Base-by-base conservation (phyloP, 495 filamentous ascomycete species). In the Penicillium cinerascens region DNA sequence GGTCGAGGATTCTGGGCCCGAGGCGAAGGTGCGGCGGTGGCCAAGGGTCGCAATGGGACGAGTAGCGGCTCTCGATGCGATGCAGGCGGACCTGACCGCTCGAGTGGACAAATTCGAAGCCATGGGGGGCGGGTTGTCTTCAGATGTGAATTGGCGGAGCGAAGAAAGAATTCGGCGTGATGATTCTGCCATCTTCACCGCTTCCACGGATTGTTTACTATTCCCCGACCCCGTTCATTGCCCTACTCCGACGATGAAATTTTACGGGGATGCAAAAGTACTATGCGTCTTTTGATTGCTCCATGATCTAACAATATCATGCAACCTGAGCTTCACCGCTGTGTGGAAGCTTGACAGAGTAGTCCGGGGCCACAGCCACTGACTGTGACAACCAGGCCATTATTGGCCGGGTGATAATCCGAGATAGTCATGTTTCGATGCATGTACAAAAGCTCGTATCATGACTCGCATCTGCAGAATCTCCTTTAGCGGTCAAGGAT, bases 101-200 rank as follows among this genome's bases (percentile, higher is more conserved):
- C 72, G 67, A 44, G 58, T 58, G 17, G 69, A 65, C 16, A 72
- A 47, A 51, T 62, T 62, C 44, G 68, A 72, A 62, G 70, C 69
- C 72, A 75, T 75, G 54, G 58, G 23, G 52, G 44, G 27, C 35
- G 44, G 56, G 45, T 49, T 57, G 59, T 54, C 42, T 60, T 53
- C 53, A 36, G 45, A 44, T 37, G 41, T 47, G 29, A 46, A 35
- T 39, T 23, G 38, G 49, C 17, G 42, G 29, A 52, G 26, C 44
- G 49, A 54, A 56, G 55, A 56, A 64, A 65, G 61, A 56, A 58
- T 64, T 71, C 65, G 52, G 54, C n/a, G n/a, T n/a, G n/a, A n/a
- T 60, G 54, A 63, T 69, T 56, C 60, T 68, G 60, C 63, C 56
- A 29, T 42, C 35, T 13, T 15, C 36, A 22, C 39, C 9, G 20